Evolutionary conservation across 345 rosid species (phyloP).

Genomic region (Physaria fendleri): DNA sequence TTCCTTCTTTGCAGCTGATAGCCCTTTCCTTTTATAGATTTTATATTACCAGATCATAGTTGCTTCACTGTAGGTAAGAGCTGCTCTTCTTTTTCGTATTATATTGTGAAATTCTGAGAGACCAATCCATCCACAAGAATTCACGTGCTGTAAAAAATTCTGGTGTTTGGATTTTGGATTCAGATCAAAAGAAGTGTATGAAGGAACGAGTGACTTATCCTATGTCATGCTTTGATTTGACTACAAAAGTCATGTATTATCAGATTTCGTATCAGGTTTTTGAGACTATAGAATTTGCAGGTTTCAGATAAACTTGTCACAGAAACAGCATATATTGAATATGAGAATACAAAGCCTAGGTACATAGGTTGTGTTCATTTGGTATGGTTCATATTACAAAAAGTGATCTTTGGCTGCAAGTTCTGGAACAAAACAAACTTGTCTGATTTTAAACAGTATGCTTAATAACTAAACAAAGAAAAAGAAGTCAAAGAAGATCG

Average conservation of each 20-base stretch:
- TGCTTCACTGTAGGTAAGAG: no score
- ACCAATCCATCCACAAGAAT: no score
- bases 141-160: no score
- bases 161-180: not conserved
- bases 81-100: no score
- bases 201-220: not conserved
- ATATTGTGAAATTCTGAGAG: no score
- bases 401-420: not conserved
- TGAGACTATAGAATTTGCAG: not conserved
- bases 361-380: not conserved
- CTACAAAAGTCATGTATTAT: not conserved
- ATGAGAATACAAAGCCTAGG: not conserved
- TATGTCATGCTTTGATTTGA: not conserved
- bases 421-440: slow-evolving; percentile 4
- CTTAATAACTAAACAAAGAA: not conserved
- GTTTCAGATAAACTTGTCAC: not conserved
- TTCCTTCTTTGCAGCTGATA: no score
- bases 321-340: not conserved
- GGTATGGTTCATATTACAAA: not conserved
- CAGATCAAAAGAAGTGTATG: not conserved
- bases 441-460: slow-evolving; percentile 9
- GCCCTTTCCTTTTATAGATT: no score
- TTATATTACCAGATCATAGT: no score
- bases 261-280: slow-evolving; percentile 8
- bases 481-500: slow-evolving; percentile 15